Conservation (phyloP, 169 alveolate genomes). For the Cardiosporidium cionae region DNA sequence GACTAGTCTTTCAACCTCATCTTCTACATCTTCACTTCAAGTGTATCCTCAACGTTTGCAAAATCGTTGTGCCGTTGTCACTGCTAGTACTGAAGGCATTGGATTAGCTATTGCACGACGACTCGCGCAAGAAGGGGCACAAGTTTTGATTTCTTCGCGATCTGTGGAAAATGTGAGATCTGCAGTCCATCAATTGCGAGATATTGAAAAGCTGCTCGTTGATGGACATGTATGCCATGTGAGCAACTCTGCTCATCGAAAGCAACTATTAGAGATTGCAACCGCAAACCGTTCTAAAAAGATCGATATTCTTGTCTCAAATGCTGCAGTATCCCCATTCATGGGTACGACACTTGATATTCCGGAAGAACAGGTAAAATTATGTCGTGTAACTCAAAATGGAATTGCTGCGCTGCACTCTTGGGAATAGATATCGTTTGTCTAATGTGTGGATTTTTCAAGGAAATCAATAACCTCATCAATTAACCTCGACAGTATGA, state of each 20-base stretch:
- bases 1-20: no score
- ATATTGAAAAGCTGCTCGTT: not conserved
- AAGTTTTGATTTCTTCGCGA: conserved; percentile 58
- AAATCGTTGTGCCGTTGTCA: not conserved
- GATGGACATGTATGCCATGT: conserved; percentile 5
- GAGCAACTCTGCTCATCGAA: not conserved
- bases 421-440: no score
- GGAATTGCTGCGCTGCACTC: no score
- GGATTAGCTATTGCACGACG: conserved; percentile 51
- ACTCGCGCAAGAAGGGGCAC: conserved; percentile 71
- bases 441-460: no score
- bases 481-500: no score
- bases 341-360: conserved; percentile 47
- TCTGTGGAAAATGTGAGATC: conserved; percentile 44
- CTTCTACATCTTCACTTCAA: no score
- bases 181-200: conserved; percentile 47
- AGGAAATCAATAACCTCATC: no score
- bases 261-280: not conserved
- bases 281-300: not conserved
- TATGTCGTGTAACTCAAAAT: no score
- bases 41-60: not conserved
- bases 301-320: conserved; percentile 35
- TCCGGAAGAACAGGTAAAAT: conserved; percentile 32
- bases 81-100: conserved; percentile 1
- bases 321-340: conserved; percentile 52